Conservation (phyloP, 257 asterid species). For the Solanum rostratum region DNA sequence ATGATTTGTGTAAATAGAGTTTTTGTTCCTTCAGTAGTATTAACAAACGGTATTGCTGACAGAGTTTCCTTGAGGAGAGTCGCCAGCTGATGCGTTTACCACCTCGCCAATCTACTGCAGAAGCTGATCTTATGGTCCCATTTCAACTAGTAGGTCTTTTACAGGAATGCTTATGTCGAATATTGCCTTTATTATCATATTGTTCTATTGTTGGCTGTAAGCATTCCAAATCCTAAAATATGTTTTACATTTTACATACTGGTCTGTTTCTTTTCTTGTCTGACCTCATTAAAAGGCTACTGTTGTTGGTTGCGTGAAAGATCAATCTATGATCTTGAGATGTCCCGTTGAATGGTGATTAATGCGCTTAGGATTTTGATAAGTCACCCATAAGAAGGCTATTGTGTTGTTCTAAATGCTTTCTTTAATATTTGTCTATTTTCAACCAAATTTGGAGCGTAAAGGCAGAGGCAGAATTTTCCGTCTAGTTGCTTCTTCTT, state of each 20-base stretch:
- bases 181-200: neutral
- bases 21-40: neutral
- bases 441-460: neutral
- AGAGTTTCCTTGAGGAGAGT: constrained; percentile 99
- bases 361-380: neutral
- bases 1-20: neutral
- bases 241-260: neutral
- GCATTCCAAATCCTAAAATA: neutral
- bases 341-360: neutral
- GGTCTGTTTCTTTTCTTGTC: neutral
- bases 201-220: neutral
- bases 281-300: neutral
- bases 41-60: constrained; percentile 5
- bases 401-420: neutral
- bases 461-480: neutral
- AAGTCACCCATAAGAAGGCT: neutral
- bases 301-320: neutral
- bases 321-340: neutral
- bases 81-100: constrained; percentile 94
- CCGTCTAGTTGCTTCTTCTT: neutral
- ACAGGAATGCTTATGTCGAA: neutral
- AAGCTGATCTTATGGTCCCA: constrained; percentile 98
- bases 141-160: constrained; percentile 68
- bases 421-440: neutral
- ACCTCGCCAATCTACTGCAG: constrained; percentile 98